These are phyloP conservation scores for Pseudodiploospora longispora DNA, from an alignment of 2,329 filamentous ascomycete species.

Conservation along the genomic window DNA sequence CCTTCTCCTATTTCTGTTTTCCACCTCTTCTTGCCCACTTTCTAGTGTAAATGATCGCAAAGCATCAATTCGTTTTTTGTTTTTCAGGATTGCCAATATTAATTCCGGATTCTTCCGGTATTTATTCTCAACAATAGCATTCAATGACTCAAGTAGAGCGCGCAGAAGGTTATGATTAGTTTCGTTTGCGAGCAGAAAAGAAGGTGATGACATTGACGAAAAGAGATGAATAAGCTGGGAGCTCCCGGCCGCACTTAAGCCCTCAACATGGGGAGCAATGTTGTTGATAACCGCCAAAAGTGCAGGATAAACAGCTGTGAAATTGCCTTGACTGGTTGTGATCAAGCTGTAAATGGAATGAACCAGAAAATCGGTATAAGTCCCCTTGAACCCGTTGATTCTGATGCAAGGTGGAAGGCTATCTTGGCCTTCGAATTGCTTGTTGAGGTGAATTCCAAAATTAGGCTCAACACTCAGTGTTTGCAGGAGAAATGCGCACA, in stretches of 20 bases:
- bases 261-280: slow-evolving; percentile 74
- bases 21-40: slow-evolving; percentile 84
- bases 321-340: slow-evolving; percentile 79
- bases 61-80: slow-evolving; percentile 75
- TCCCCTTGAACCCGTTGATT: slow-evolving; percentile 76
- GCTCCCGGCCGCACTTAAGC: slow-evolving; percentile 65
- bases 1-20: slow-evolving; percentile 62
- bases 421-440: slow-evolving; percentile 79
- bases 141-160: slow-evolving; percentile 81
- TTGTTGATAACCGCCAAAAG: slow-evolving; percentile 91
- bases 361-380: slow-evolving; percentile 89
- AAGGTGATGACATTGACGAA: slow-evolving; percentile 85
- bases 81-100: slow-evolving; percentile 69
- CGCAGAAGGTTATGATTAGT: slow-evolving; percentile 75
- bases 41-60: slow-evolving; percentile 84
- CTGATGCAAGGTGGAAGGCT: slow-evolving; percentile 75
- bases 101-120: slow-evolving; percentile 74
- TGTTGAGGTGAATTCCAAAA: slow-evolving; percentile 86
- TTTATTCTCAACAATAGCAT: slow-evolving; percentile 83
- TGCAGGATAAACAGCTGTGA: slow-evolving; percentile 87
- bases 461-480: slow-evolving; percentile 88
- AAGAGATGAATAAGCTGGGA: slow-evolving; percentile 83
- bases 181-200: slow-evolving; percentile 87
- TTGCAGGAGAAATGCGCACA: slow-evolving; percentile 96
- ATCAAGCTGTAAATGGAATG: slow-evolving; percentile 92